Evolutionary conservation across 768 basidiomycete genomes (phyloP).

Genomic region (Termitomyces sp.): DNA sequence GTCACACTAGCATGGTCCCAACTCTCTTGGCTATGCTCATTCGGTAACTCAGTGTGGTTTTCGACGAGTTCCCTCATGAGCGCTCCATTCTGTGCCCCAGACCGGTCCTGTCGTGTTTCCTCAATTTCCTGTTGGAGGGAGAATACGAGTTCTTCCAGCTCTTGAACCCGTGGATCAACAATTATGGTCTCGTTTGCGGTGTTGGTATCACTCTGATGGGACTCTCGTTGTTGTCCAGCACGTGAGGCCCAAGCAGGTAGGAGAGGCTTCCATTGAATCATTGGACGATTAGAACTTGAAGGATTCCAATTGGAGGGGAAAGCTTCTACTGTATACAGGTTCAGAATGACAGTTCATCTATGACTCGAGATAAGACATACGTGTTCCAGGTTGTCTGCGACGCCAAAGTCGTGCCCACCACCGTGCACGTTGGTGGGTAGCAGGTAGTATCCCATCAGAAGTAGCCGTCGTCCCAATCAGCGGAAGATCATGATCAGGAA

Average conservation of each 20-base stretch:
- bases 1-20: not conserved
- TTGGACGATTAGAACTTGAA: too few species aligned
- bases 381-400: not conserved
- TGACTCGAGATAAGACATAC: not conserved
- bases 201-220: not conserved
- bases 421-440: not conserved
- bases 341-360: not conserved
- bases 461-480: not conserved
- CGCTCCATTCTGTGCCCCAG: not conserved
- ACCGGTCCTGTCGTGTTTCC: not conserved
- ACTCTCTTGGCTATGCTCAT: not conserved
- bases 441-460: not conserved
- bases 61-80: not conserved
- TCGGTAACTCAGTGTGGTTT: too few species aligned
- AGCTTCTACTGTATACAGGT: too few species aligned
- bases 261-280: not conserved
- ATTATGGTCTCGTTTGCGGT: not conserved
- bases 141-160: not conserved
- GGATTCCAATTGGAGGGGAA: too few species aligned
- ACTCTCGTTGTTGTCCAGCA: not conserved
- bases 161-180: not conserved
- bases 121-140: not conserved
- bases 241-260: not conserved
- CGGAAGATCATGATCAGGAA: not conserved
- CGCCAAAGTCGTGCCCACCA: not conserved